These are phyloP conservation scores for Ogataea hybrid DNA, from an alignment of 1,139 yeast genomes.

Conservation along the genomic window DNA sequence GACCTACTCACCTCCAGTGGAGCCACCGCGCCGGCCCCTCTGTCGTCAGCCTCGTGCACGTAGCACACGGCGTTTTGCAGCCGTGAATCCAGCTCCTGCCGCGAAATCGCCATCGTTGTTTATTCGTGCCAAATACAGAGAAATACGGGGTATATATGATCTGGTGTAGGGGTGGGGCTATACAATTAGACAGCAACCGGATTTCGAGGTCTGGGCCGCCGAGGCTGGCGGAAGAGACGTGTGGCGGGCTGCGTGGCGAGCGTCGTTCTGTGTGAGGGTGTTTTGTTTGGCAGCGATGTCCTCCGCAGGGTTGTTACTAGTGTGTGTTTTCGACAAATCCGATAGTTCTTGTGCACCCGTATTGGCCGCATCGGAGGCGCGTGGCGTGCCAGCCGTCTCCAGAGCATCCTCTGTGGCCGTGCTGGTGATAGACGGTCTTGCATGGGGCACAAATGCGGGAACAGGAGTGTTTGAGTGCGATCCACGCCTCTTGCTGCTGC, in stretches of 20 bases:
- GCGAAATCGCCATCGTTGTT: neutral
- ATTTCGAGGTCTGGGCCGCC: neutral
- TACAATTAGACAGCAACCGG: constrained; percentile 21
- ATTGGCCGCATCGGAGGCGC: neutral
- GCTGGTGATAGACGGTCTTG: neutral
- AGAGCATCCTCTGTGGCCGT: neutral
- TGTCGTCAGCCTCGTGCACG: neutral
- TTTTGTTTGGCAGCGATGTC: constrained; percentile 1
- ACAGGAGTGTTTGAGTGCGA: constrained; percentile 22
- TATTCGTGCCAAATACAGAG: neutral
- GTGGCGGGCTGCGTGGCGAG: neutral
- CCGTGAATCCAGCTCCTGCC: constrained; percentile 1
- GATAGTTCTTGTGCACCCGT: neutral
- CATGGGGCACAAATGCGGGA: constrained; percentile 12
- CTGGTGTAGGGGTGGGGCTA: constrained; percentile 9
- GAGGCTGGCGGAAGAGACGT: neutral
- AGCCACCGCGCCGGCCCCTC: constrained; percentile 1
- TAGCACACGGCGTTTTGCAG: constrained; percentile 6
- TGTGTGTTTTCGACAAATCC: constrained; percentile 1
- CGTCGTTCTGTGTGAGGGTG: neutral
- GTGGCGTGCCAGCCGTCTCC: neutral
- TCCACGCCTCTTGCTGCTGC: constrained; percentile 17
- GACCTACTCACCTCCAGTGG: constrained; percentile 15
- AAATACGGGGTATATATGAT: constrained; percentile 3
- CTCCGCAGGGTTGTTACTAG: neutral